A percentile compares a stretch with the other conserved stretches of the same genome.
Evolutionary conservation across 1,139 yeast genomes (phyloP).

Genomic region (Pichia sp.): DNA sequence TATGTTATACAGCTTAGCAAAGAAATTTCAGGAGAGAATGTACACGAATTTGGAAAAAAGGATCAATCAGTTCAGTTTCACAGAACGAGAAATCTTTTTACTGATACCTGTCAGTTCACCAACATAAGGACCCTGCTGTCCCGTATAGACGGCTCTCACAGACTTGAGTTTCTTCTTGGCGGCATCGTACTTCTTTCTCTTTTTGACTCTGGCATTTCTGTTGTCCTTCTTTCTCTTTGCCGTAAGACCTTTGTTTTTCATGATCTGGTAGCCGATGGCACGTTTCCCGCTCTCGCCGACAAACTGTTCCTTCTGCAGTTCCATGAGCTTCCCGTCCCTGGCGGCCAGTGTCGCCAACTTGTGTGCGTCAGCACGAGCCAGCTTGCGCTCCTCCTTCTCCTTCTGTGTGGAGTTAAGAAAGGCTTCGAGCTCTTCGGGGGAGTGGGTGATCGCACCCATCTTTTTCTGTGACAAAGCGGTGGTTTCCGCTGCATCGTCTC

Average conservation of each 20-base stretch:
- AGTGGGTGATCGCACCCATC: neutral
- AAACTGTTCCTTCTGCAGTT: conserved; percentile 48
- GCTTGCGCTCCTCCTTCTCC: conserved; percentile 45
- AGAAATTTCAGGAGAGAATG: neutral
- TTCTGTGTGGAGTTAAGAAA: conserved; percentile 52
- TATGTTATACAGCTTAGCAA: conserved; percentile 2
- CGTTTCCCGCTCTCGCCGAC: conserved; percentile 82
- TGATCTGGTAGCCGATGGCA: conserved; percentile 88
- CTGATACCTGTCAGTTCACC: conserved; percentile 98
- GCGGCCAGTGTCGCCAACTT: conserved; percentile 72
- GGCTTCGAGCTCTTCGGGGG: conserved; percentile 34
- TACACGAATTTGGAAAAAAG: neutral
- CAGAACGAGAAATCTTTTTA: conserved; percentile 83
- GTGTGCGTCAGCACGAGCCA: conserved; percentile 61
- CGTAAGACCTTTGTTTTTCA: conserved; percentile 92
- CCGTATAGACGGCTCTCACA: conserved; percentile 81
- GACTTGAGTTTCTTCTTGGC: conserved; percentile 94
- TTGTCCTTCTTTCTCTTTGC: conserved; percentile 89
- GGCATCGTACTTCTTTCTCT: conserved; percentile 93
- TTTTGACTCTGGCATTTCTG: conserved; percentile 94
- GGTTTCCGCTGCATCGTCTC: neutral
- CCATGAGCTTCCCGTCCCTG: conserved; percentile 76
- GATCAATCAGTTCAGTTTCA: conserved; percentile 52
- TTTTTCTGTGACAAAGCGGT: neutral
- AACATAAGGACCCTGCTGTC: conserved; percentile 75